Conservation (phyloP, 768 basidiomycete genomes). For the Mycena vulgaris region DNA sequence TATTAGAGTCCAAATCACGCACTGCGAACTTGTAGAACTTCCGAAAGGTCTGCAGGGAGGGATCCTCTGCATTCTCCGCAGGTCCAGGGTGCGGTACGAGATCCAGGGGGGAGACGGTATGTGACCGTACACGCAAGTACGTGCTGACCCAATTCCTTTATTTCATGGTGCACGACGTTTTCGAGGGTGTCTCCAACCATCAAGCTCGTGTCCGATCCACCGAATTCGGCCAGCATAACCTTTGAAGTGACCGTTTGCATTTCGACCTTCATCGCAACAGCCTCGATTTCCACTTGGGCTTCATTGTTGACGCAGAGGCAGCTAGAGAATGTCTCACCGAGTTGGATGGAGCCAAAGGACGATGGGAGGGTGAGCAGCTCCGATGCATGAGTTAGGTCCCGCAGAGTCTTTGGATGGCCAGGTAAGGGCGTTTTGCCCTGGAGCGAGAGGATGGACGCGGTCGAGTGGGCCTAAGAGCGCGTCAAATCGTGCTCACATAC, state of each 20-base stretch:
- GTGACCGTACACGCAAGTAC: slow-evolving; percentile 89
- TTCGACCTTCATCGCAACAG: slow-evolving; percentile 80
- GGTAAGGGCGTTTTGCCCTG: slow-evolving; percentile 80
- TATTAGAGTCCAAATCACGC: slow-evolving; percentile 47
- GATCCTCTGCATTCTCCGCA: slow-evolving; percentile 67
- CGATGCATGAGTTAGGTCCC: slow-evolving; percentile 85
- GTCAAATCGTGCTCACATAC: slow-evolving; percentile 14
- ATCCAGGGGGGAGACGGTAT: slow-evolving; percentile 80
- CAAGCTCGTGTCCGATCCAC: slow-evolving; percentile 66
- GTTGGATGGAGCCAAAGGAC: slow-evolving; percentile 88
- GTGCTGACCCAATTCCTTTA: slow-evolving; percentile 95
- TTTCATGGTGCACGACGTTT: slow-evolving; percentile 84
- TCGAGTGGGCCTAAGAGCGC: slow-evolving; percentile 71
- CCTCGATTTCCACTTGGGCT: slow-evolving; percentile 72
- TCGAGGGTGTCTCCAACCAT: slow-evolving; percentile 74
- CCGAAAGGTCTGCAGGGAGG: slow-evolving; percentile 77
- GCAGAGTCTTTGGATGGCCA: slow-evolving; percentile 86
- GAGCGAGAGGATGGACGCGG: slow-evolving; percentile 82
- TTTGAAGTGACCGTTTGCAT: slow-evolving; percentile 88
- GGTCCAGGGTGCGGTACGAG: slow-evolving; percentile 66
- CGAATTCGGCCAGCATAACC: slow-evolving; percentile 73
- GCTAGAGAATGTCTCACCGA: slow-evolving; percentile 91
- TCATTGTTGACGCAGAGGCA: slow-evolving; percentile 90
- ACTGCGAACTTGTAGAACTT: slow-evolving; percentile 96
- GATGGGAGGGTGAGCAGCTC: slow-evolving; percentile 87